phyloP scores from a whole-genome alignment of 1,139 yeast species.

The Scheffersomyces segobiensis region DNA sequence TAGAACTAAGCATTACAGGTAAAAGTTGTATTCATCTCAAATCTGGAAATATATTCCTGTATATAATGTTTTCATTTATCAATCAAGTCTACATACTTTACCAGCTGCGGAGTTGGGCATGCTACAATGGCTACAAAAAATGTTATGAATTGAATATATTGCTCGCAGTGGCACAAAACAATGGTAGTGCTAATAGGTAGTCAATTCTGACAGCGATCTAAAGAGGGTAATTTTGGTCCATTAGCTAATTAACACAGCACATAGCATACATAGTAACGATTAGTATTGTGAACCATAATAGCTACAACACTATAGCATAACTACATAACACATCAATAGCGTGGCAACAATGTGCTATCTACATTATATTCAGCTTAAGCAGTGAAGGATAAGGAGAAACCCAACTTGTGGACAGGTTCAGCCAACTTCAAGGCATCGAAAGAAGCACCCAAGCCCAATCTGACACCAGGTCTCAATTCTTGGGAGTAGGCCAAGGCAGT shows the following conservation, averaged over 20 bases:
- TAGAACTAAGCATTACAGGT: too few species aligned
- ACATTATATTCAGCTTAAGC: constrained; percentile 48
- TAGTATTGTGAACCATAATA: neutral
- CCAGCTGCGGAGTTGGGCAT: neutral
- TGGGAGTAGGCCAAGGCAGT: constrained; percentile 95
- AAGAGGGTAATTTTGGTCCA: neutral
- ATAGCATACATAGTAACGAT: neutral
- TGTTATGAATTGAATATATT: neutral
- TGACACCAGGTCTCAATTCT: constrained; percentile 94
- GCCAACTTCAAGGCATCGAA: constrained; percentile 94
- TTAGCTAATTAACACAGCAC: neutral
- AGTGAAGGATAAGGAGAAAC: constrained; percentile 89
- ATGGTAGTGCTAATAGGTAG: neutral
- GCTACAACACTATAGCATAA: neutral
- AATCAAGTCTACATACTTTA: neutral
- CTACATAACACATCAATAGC: neutral
- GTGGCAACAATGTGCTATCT: neutral
- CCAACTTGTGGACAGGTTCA: constrained; percentile 98
- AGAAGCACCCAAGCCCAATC: constrained; percentile 95
- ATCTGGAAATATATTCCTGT: neutral
- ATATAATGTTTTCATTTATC: neutral
- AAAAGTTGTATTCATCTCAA: neutral
- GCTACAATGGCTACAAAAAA: neutral
- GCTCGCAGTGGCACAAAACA: neutral
- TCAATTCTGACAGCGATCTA: neutral